A percentile compares a stretch with the other conserved stretches of the same genome.
These are phyloP conservation scores for Flaveria floridana DNA, from an alignment of 140 eudicot species.

Conservation along the genomic window DNA sequence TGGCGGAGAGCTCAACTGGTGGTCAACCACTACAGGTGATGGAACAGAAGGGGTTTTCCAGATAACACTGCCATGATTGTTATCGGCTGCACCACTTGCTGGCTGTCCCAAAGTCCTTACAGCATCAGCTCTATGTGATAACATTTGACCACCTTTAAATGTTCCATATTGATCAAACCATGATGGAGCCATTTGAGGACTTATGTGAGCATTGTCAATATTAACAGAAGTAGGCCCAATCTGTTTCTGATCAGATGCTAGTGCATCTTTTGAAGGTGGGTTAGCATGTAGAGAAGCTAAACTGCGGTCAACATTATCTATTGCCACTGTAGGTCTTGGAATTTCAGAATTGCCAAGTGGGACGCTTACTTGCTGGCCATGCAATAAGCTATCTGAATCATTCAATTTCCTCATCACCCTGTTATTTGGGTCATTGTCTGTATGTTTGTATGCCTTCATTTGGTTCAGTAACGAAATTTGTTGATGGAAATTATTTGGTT, in stretches of 20 bases:
- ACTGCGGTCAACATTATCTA: slow-evolving; percentile 33
- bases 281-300: slow-evolving; percentile 41
- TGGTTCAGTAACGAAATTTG: slow-evolving; percentile 60
- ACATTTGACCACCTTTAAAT: slow-evolving; percentile 56
- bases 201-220: slow-evolving; percentile 45
- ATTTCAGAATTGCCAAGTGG: slow-evolving; percentile 45
- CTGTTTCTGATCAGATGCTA: slow-evolving; percentile 38
- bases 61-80: slow-evolving; percentile 33
- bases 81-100: slow-evolving; percentile 38
- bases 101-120: slow-evolving; percentile 43
- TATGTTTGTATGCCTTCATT: slow-evolving; percentile 49
- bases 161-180: slow-evolving; percentile 81
- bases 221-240: slow-evolving; percentile 41
- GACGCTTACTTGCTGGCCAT: slow-evolving; percentile 36
- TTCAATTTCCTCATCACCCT: slow-evolving; percentile 54
- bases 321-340: slow-evolving; percentile 39
- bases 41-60: slow-evolving; percentile 33
- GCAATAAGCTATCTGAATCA: slow-evolving; percentile 41
- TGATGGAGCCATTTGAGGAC: slow-evolving; percentile 85
- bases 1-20: slow-evolving; percentile 35
- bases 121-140: slow-evolving; percentile 40
- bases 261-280: slow-evolving; percentile 40
- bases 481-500: slow-evolving; percentile 51
- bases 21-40: slow-evolving; percentile 34
- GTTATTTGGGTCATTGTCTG: slow-evolving; percentile 52